phyloP scores from a whole-genome alignment of 148 eudicot species.

The Polygonum maritimum region DNA sequence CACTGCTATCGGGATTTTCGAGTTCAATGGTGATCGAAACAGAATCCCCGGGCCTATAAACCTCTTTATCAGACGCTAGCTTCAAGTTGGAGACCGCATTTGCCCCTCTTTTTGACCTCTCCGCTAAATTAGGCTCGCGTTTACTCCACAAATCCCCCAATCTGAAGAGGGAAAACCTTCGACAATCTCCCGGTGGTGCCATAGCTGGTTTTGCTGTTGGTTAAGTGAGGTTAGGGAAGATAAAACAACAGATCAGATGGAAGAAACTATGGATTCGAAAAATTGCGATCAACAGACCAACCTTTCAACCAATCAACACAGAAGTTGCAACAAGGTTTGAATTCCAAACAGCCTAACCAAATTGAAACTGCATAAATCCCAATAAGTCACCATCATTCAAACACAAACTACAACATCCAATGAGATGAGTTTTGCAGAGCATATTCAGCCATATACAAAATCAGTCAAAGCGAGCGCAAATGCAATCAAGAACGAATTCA shows the following conservation, averaged over 20 bases:
- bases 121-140: slow-evolving; percentile 16
- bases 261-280: not conserved
- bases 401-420: too few species aligned
- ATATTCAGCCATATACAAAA: too few species aligned
- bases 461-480: too few species aligned
- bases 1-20: slow-evolving; percentile 19
- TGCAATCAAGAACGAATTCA: too few species aligned
- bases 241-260: not conserved
- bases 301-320: too few species aligned
- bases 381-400: too few species aligned
- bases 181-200: slow-evolving; percentile 32
- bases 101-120: slow-evolving; percentile 14
- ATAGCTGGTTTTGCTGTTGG: slow-evolving; percentile 14
- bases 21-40: slow-evolving; percentile 50
- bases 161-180: slow-evolving; percentile 64
- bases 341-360: too few species aligned
- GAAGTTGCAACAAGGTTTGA: too few species aligned
- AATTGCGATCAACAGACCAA: not conserved
- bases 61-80: slow-evolving; percentile 46
- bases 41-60: slow-evolving; percentile 81
- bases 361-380: too few species aligned
- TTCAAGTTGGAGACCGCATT: slow-evolving; percentile 38
- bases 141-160: slow-evolving; percentile 24
- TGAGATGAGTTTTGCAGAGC: too few species aligned
- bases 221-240: not conserved